Percentiles rank a stretch among this genome's conserved stretches.
Evolutionary conservation across 257 asterid genomes (phyloP).

Genomic region (Solanum sejunctum): DNA sequence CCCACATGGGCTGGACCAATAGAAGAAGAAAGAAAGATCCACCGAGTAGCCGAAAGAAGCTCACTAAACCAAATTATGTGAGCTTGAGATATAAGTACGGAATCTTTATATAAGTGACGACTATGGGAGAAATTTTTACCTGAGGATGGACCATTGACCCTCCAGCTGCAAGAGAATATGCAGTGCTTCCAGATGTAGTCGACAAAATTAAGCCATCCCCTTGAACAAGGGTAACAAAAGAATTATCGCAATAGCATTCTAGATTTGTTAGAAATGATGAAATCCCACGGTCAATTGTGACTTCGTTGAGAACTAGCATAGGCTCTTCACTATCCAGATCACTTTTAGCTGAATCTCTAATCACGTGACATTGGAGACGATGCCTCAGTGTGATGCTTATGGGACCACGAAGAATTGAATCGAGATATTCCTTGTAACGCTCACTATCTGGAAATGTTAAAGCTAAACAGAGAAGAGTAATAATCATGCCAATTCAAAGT

Average conservation of each 20-base stretch:
- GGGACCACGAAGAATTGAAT: constrained; percentile 65
- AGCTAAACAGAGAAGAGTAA: constrained; percentile 11
- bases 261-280: constrained; percentile 86
- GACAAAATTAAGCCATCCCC: constrained; percentile 94
- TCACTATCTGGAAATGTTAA: constrained; percentile 75
- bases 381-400: constrained; percentile 79
- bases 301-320: constrained; percentile 80
- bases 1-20: background rate
- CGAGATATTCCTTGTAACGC: constrained; percentile 59
- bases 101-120: background rate
- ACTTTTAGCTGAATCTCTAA: constrained; percentile 71
- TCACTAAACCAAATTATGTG: background rate
- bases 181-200: constrained; percentile 98
- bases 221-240: constrained; percentile 86
- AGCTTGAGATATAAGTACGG: background rate
- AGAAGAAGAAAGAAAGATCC: no score
- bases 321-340: constrained; percentile 81
- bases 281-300: constrained; percentile 93
- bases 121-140: constrained; percentile 29
- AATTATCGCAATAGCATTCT: constrained; percentile 83
- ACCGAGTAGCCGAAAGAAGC: no score
- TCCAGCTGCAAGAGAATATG: constrained; percentile 98
- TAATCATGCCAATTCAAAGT: background rate
- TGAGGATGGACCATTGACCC: constrained; percentile 99
- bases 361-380: constrained; percentile 83